phyloP scores from a whole-genome alignment of 352 stramenopile genomes.

The Phytophthora colocasiae region DNA sequence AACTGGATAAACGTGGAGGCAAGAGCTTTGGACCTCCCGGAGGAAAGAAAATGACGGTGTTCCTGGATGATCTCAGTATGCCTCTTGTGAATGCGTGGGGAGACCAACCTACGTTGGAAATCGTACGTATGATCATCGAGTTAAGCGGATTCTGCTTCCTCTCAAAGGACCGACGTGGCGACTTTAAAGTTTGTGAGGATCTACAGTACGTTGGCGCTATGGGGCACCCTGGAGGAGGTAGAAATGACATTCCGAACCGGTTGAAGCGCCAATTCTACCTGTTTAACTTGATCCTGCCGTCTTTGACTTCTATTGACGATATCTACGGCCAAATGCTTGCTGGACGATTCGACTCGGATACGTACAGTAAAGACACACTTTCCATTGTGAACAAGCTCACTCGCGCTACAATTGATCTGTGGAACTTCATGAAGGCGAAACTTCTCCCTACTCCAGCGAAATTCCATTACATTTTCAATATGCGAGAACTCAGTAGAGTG shows the following conservation, averaged over 20 bases:
- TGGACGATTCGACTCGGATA: constrained; percentile 93
- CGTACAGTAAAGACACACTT: constrained; percentile 85
- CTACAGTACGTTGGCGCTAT: constrained; percentile 98
- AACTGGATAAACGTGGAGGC: constrained; percentile 97
- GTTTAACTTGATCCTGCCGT: constrained; percentile 98
- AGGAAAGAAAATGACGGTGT: constrained; percentile 99
- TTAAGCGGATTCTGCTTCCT: constrained; percentile 98
- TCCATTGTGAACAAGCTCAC: constrained; percentile 94
- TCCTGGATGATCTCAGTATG: constrained; percentile 98
- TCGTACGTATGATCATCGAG: constrained; percentile 98
- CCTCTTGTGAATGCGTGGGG: constrained; percentile 98
- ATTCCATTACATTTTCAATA: constrained; percentile 99
- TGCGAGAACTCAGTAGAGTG: constrained; percentile 97
- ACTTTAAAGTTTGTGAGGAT: constrained; percentile 99
- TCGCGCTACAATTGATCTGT: constrained; percentile 96
- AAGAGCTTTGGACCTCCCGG: constrained; percentile 98
- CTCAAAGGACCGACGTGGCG: constrained; percentile 97
- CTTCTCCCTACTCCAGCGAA: constrained; percentile 98
- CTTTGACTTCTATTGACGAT: constrained; percentile 98
- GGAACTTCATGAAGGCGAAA: constrained; percentile 98
- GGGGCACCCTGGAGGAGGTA: constrained; percentile 96
- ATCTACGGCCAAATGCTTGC: constrained; percentile 99
- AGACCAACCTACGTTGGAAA: constrained; percentile 98
- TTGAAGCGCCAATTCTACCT: constrained; percentile 99
- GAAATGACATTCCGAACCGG: constrained; percentile 99